These are phyloP conservation scores for Pseudogymnoascus sp. DNA, from an alignment of 2,329 filamentous ascomycete species.

Conservation along the genomic window DNA sequence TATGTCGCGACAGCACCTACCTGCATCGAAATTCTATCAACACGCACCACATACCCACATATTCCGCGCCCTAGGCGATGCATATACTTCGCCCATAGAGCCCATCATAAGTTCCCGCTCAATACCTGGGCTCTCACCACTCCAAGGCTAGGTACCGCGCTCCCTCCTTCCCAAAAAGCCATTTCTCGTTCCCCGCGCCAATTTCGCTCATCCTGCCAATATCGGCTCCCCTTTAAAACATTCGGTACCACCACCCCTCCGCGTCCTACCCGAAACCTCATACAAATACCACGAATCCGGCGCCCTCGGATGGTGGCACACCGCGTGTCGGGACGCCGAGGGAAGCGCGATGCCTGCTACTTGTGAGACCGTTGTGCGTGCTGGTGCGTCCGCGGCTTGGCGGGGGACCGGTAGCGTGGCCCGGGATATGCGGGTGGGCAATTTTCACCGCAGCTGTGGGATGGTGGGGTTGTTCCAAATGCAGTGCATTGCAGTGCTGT, in stretches of 20 bases:
- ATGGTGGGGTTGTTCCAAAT: background rate
- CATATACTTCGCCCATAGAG: background rate
- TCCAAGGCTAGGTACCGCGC: background rate
- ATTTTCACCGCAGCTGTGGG: background rate
- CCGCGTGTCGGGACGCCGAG: background rate
- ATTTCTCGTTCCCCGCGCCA: background rate
- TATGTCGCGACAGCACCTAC: slow-evolving; percentile 1
- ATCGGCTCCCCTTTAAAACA: background rate
- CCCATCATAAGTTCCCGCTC: too few relatives aligned
- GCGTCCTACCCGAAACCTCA: slow-evolving; percentile 1
- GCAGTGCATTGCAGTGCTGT: background rate
- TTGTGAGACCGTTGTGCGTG: background rate
- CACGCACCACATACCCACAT: background rate
- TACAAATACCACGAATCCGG: background rate
- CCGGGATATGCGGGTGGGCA: background rate
- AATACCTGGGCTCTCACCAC: background rate
- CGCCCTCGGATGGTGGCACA: background rate
- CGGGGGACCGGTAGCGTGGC: slow-evolving; percentile 3
- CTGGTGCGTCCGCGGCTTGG: slow-evolving; percentile 1
- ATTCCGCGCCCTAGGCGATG: background rate
- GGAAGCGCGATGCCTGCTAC: background rate
- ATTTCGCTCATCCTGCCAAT: background rate
- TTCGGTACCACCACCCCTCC: background rate
- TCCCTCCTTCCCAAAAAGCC: background rate
- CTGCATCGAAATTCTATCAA: background rate